Evolutionary conservation across 2,329 filamentous ascomycete genomes (phyloP), one percentile per base, ranked within the genome.

Genomic region (Alternaria brassicae): DNA sequence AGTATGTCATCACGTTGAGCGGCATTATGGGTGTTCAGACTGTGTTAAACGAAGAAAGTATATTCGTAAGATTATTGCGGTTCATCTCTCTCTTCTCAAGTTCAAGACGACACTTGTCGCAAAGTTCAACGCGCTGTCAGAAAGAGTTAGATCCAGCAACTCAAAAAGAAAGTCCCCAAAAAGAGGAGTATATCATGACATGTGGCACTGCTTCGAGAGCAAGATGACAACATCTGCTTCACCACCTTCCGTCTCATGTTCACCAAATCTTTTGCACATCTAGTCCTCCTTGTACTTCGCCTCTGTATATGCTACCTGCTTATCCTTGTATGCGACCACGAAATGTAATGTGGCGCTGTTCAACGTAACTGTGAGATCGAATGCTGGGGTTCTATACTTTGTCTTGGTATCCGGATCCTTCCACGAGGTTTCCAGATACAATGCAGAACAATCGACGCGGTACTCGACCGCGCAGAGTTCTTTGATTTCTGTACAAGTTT

Each of bases 281-380:
- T 37, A 37, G n/a, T 42, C 40, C 40, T 42, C 40, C 7, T 42
- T 42, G 40, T 8, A 42, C 39, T 41, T 23, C 4, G 39, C 39
- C 39, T 41, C 19, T 12, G 39, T 41, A 41, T 41, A 41, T 6
- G 39, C 55, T 6, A 58, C 25, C 3, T 25, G 23, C 12, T 60
- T 60, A 12, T 53, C 61, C 15, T 57, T 13, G 21, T 59, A 61
- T 27, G 56, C 45, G 17, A 61, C 32, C 6, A 53, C 39, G 40
- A 66, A 62, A 17, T 66, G 55, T 4, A 66, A 27, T 12, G 61
- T 58, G 2, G 58, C 53, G 7, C 63, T 58, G 40, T 62, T 60
- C 9, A 62, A 45, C n/a, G 10, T 62, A 42, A 64, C 60, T 42
- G 62, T 50, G 15, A 66, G 47, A 15, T 56, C 53, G 17, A 49